Evolutionary conservation across 805 yeast species (phyloP), one percentile per base, ranked within the genome.

Genomic region (Kuraishia hungarica): DNA sequence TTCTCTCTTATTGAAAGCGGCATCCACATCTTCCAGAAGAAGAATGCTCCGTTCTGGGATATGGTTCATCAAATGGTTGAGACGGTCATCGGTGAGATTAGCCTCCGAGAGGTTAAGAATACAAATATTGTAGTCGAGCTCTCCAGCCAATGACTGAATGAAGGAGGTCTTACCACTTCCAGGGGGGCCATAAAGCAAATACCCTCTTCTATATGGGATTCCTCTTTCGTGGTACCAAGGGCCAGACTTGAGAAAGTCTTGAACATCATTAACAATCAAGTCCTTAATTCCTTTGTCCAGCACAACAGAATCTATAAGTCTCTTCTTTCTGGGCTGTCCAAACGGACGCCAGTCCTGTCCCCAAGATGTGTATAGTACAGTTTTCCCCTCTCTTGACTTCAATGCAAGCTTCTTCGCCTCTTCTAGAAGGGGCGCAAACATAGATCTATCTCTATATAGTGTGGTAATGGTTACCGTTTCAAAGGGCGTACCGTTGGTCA

Each of bases 331-430:
- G 1, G 99, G 98, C 66, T 86, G 92, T 1, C 99, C 99, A 74
- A 94, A 94, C 3, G 96, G 96, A 64, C 98, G 78, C 99, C 99
- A 94, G 65, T 94, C 99, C 28, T 97, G 97, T 0, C 98, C 99
- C 89, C 94, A 93, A 11, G 97, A 87, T 2, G 97, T 89, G 68
- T 81, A 94, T 4, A 94, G 72, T 7, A 94, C 98, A 0, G 98
- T 94, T 65, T 91, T 93, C 7, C 99, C 98, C 65, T 90, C 96
- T 57, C 87, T 86, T 29, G 86, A 78, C 62, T 82, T 82, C 65
- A 91, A 76, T 0, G 98, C 98, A 73, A 89, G 71, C 46, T 75
- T 71, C 63, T 92, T 89, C 2, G 98, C 98, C 63, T 94, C 98
- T 19, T 77, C 78, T 54, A 94, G 74, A 58, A 71, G 73, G 8